Percentiles rank a stretch among this genome's conserved stretches.
Evolutionary conservation across 495 filamentous ascomycete genomes (phyloP).

Genomic region (Aspergillus nanangensis): DNA sequence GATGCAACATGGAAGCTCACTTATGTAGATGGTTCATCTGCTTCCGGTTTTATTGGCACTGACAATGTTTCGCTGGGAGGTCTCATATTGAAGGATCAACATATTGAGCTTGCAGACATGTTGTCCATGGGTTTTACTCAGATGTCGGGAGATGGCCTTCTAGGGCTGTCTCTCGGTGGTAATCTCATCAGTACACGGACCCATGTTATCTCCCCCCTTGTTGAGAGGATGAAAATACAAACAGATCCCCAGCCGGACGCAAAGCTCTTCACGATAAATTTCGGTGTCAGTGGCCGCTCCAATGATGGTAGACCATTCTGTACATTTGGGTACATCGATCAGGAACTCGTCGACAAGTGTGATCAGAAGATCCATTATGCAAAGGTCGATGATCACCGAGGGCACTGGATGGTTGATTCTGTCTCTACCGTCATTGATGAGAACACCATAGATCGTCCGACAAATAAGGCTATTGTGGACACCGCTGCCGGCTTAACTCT

Average conservation of each 20-base stretch:
- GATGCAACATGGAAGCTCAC: slow-evolving; percentile 62
- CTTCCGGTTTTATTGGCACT: slow-evolving; percentile 67
- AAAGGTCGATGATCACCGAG: slow-evolving; percentile 61
- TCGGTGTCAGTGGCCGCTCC: slow-evolving; percentile 59
- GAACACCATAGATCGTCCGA: slow-evolving; percentile 47
- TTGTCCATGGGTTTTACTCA: slow-evolving; percentile 58
- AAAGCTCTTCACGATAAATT: slow-evolving; percentile 70
- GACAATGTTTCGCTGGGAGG: slow-evolving; percentile 65
- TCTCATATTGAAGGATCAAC: slow-evolving; percentile 62
- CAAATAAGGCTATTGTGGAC: slow-evolving; percentile 76
- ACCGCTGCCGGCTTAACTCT: slow-evolving; percentile 74
- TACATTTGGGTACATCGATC: slow-evolving; percentile 75
- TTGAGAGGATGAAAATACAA: slow-evolving; percentile 73
- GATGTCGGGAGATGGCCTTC: slow-evolving; percentile 63
- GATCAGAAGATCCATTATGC: slow-evolving; percentile 58
- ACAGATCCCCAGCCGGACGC: slow-evolving; percentile 55
- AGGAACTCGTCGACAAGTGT: slow-evolving; percentile 52
- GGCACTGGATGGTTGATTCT: slow-evolving; percentile 70
- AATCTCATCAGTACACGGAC: too few relatives aligned
- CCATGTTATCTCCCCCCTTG: too few relatives aligned
- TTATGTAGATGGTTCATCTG: slow-evolving; percentile 69
- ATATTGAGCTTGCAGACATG: slow-evolving; percentile 63
- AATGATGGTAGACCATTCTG: slow-evolving; percentile 60
- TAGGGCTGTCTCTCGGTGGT: slow-evolving; percentile 70
- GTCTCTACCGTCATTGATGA: slow-evolving; percentile 57